These are phyloP conservation scores for Mallotus nudiflorus DNA, from an alignment of 345 rosid species.

Conservation along the genomic window DNA sequence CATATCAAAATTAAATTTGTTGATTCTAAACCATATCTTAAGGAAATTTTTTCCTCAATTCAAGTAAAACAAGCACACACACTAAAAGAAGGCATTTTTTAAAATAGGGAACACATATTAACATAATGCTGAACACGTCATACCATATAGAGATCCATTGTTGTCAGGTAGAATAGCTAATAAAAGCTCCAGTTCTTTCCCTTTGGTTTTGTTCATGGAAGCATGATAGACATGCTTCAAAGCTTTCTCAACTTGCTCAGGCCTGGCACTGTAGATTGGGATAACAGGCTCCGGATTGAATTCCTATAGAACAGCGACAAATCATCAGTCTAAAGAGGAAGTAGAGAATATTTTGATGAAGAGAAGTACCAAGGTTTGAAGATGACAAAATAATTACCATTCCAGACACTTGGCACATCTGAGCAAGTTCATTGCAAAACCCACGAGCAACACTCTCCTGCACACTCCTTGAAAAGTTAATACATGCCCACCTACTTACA, in stretches of 20 bases:
- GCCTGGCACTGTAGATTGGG: constrained; percentile 84
- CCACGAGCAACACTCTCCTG: constrained; percentile 94
- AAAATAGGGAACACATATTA: background rate
- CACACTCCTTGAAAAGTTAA: constrained; percentile 91
- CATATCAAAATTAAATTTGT: constrained; percentile 7
- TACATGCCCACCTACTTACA: constrained; percentile 93
- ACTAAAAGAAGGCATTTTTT: background rate
- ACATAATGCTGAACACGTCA: constrained; percentile 4
- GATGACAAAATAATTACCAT: constrained; percentile 54
- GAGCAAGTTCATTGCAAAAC: constrained; percentile 89
- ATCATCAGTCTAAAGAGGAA: background rate
- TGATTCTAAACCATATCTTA: background rate
- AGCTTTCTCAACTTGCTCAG: constrained; percentile 98
- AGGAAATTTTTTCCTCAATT: background rate
- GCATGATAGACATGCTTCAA: constrained; percentile 85
- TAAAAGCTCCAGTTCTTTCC: constrained; percentile 94
- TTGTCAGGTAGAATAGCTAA: constrained; percentile 93
- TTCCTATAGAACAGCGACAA: constrained; percentile 48
- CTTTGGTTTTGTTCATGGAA: constrained; percentile 80
- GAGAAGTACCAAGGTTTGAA: background rate
- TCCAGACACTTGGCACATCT: constrained; percentile 99
- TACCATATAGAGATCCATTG: constrained; percentile 96
- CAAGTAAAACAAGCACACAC: background rate
- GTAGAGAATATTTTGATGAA: background rate
- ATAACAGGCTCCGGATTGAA: constrained; percentile 91